Conservation (phyloP, 208 protist genomes). For the Herpetomonas muscarum region DNA sequence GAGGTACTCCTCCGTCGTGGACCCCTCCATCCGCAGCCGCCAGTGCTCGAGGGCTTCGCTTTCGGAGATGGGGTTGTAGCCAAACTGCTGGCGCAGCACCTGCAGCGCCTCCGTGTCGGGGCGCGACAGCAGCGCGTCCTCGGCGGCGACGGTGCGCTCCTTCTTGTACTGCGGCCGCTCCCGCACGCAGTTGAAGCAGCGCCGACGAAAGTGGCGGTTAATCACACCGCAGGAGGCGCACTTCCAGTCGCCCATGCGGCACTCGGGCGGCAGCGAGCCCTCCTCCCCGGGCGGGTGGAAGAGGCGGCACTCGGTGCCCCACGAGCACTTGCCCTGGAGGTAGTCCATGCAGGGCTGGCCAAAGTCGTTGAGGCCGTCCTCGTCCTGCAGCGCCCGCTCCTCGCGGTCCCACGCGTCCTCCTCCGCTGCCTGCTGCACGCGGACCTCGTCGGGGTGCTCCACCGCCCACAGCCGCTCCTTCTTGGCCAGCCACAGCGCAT, state of each 20-base stretch:
- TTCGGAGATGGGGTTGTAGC: slow-evolving; percentile 73
- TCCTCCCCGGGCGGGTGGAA: slow-evolving; percentile 86
- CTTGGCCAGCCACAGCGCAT: slow-evolving; percentile 81
- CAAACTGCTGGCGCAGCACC: slow-evolving; percentile 76
- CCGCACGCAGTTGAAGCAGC: slow-evolving; percentile 85
- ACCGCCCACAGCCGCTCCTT: slow-evolving; percentile 84
- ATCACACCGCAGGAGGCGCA: slow-evolving; percentile 85
- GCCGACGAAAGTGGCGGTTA: slow-evolving; percentile 89
- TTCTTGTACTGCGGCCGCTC: slow-evolving; percentile 92
- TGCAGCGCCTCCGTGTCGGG: slow-evolving; percentile 58
- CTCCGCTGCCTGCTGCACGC: slow-evolving; percentile 60
- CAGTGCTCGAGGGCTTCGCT: slow-evolving; percentile 74
- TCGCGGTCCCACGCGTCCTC: slow-evolving; percentile 74
- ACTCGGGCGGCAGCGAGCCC: slow-evolving; percentile 79
- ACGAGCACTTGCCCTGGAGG: slow-evolving; percentile 83
- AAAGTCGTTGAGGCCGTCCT: slow-evolving; percentile 88
- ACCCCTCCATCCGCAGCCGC: slow-evolving; percentile 42
- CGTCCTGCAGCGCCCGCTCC: slow-evolving; percentile 72
- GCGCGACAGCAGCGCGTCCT: slow-evolving; percentile 66
- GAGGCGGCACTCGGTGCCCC: slow-evolving; percentile 70
- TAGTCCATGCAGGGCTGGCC: slow-evolving; percentile 91
- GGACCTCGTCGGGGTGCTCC: slow-evolving; percentile 65
- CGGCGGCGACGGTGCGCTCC: slow-evolving; percentile 32
- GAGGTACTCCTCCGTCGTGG: slow-evolving; percentile 45
- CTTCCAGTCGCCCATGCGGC: slow-evolving; percentile 90